Evolutionary conservation across 805 yeast genomes (phyloP).

Genomic region (Yarrowia keelungensis): DNA sequence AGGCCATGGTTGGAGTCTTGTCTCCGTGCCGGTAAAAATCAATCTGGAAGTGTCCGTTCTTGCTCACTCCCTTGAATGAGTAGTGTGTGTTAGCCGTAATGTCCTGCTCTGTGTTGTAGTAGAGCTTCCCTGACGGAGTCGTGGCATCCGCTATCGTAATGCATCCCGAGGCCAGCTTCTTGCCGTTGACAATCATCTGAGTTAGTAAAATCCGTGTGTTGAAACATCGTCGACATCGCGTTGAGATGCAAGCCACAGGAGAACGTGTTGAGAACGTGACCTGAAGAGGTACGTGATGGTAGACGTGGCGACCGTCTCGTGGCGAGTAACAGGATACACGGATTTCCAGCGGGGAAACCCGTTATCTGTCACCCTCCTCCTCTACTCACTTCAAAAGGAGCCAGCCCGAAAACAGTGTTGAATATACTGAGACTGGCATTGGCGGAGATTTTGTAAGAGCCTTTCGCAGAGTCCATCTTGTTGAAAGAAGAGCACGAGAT

Average conservation of each 20-base stretch:
- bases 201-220: slow-evolving; percentile 40
- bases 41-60: slow-evolving; percentile 41
- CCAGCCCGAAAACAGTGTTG: slow-evolving; percentile 44
- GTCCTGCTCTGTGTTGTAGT: slow-evolving; percentile 43
- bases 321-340: too few species aligned
- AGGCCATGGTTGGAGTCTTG: slow-evolving; percentile 39
- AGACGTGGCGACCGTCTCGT: too few species aligned
- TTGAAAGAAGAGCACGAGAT: slow-evolving; percentile 13
- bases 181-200: slow-evolving; percentile 44
- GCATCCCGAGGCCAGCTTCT: slow-evolving; percentile 41
- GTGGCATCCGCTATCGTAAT: slow-evolving; percentile 35
- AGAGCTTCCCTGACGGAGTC: slow-evolving; percentile 42
- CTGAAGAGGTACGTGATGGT: too few species aligned
- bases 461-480: slow-evolving; percentile 33
- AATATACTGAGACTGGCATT: slow-evolving; percentile 39
- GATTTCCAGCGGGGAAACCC: too few species aligned
- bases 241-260: background rate
- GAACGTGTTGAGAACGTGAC: background rate
- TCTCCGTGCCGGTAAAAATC: slow-evolving; percentile 41
- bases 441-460: slow-evolving; percentile 37
- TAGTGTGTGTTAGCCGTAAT: slow-evolving; percentile 42
- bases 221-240: slow-evolving; percentile 1
- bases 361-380: background rate
- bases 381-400: slow-evolving; percentile 43
- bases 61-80: slow-evolving; percentile 42